A percentile compares a stretch with the other conserved stretches of the same genome.
Evolutionary conservation across 208 protist genomes (phyloP).

Genomic region (Leishmania gerbilli): DNA sequence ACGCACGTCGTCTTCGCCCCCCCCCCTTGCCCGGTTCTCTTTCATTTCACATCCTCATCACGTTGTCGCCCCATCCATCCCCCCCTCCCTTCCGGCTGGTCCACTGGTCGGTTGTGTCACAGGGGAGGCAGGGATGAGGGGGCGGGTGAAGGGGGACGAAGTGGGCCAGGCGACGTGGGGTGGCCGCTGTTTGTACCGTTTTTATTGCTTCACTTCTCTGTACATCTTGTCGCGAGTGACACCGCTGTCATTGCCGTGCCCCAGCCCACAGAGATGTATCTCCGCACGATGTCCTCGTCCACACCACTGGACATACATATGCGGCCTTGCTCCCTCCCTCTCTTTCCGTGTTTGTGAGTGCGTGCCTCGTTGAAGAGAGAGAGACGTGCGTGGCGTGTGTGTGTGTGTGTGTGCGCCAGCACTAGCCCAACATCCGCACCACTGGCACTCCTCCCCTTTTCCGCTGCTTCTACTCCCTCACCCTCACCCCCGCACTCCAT

Average conservation of each 20-base stretch:
- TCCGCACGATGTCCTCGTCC: not conserved
- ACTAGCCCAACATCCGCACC: not conserved
- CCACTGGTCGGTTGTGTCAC: not conserved
- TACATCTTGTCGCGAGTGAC: not conserved
- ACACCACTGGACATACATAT: not conserved
- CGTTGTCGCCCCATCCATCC: not conserved
- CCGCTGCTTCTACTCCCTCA: not conserved
- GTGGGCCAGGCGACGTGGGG: not conserved
- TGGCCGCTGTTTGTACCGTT: not conserved
- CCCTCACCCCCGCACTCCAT: not conserved
- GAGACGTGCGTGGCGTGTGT: not conserved
- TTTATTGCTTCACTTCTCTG: not conserved
- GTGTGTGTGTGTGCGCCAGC: not conserved
- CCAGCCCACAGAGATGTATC: not conserved
- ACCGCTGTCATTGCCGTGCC: not conserved
- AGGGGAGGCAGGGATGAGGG: not conserved
- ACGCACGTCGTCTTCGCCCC: not conserved
- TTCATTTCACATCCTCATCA: not conserved
- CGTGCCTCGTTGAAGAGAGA: not conserved
- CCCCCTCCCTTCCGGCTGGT: not conserved
- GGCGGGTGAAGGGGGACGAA: not conserved
- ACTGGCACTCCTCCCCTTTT: not conserved
- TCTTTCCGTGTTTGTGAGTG: not conserved
- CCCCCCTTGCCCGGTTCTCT: not conserved
- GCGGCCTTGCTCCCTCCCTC: not conserved